phyloP scores from a whole-genome alignment of 164 flowering plant genomes.

The Buxus sempervirens region DNA sequence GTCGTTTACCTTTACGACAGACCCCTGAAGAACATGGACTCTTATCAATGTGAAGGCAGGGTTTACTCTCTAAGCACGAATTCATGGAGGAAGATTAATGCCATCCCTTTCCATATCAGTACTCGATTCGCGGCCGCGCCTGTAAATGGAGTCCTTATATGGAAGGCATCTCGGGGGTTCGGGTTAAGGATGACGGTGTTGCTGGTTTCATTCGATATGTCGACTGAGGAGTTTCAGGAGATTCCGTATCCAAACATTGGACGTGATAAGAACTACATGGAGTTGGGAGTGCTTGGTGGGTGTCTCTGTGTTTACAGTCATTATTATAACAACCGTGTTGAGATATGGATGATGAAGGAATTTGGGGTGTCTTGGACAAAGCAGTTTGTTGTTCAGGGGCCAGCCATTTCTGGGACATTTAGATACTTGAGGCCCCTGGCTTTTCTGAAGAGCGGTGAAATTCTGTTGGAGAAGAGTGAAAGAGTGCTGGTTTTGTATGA shows the following conservation, averaged over 20 bases:
- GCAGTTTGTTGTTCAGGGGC: background rate
- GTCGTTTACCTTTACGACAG: background rate
- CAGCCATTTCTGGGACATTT: background rate
- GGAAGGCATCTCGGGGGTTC: background rate
- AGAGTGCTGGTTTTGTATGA: constrained; percentile 28
- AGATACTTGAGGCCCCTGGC: background rate
- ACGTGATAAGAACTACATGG: background rate
- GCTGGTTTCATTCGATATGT: constrained; percentile 8
- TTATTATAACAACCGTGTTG: background rate
- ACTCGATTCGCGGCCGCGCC: background rate
- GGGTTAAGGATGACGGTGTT: background rate
- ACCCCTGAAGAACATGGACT: background rate
- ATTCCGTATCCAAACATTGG: constrained; percentile 5
- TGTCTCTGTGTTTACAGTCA: constrained; percentile 1
- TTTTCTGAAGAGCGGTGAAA: constrained; percentile 3
- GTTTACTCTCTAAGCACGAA: background rate
- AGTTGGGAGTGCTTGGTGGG: constrained; percentile 7
- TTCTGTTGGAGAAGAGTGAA: constrained; percentile 1
- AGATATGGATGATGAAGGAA: constrained; percentile 19
- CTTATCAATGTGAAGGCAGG: background rate
- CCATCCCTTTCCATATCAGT: background rate
- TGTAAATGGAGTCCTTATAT: background rate
- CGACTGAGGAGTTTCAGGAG: constrained; percentile 12
- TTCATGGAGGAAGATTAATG: constrained; percentile 1
- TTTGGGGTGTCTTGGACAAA: constrained; percentile 18